Evolutionary conservation across 768 basidiomycete genomes (phyloP), one percentile per base, ranked within the genome.

Genomic region (Terana coerulea): DNA sequence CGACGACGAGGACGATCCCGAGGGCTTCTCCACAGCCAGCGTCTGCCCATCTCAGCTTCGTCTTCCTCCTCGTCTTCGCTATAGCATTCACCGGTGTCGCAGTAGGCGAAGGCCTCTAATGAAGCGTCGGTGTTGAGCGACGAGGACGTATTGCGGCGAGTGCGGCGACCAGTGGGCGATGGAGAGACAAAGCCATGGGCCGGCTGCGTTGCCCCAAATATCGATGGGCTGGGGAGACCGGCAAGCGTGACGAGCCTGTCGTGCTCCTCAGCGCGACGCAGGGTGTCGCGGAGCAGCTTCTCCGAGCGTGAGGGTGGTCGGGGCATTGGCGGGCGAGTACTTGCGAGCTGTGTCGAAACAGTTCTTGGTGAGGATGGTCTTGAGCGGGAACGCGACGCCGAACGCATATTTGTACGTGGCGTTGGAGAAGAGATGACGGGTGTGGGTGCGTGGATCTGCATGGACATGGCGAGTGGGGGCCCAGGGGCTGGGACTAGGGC

Each of bases 211-310:
- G 49, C 47, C 3, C 56, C 56, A n/a, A 48, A 49, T 15, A 42
- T 29, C 41, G 53, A 25, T 31, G 61, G 41, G 29, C 50, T 51
- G 43, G 61, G 47, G 35, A 61, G 50, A 25, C 62, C 30, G 51
- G 64, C 54, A 33, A 60, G 34, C 72, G 64, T 52, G 26, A 49
- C 33, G 37, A 61, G 40, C 59, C 76, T 66, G 61, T 69, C 61
- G 57, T 71, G 65, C 69, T 72, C 70, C 41, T 73, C 77, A 58
- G 72, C 81, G 41, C 77, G 71, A 25, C 70, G 65, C 47, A 84
- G 74, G 9, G 82, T 75, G 55, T 82, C 75, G 45, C 81, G 71
- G 43, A 84, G 71, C 40, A 84, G 74, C 9, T 74, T 72, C 59
- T 83, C 77, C 3, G 79, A 80, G 49, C 79, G 72, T 30, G 76